Evolutionary conservation across 2,329 filamentous ascomycete species (phyloP), one percentile per base, ranked within the genome.

Genomic region (Xylaria arbuscula): DNA sequence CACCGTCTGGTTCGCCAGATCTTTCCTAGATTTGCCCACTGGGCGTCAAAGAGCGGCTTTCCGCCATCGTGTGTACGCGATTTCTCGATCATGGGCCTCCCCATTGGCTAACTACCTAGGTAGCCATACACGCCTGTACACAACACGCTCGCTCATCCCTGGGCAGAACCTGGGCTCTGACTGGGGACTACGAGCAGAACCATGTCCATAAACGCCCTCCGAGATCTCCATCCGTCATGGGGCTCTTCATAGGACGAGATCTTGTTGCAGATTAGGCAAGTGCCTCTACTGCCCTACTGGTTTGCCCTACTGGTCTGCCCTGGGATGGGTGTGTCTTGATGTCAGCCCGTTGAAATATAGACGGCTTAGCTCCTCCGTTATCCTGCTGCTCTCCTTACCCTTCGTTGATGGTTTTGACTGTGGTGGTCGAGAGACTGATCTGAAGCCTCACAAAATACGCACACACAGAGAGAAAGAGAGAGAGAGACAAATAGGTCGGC

Each of bases 261-360:
- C 13, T 57, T 13, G 50, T 53, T 60, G 59, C 66, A 58, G 45
- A 66, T 54, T 69, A 66, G 69, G 66, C 63, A 64, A 66, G 62
- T 70, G 53, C 13, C 54, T 48, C 40, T 66, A n/a, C 40, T 45
- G 17, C 8, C 17, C 40, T 28, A 28, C 28, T 28, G 28, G 28
- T 28, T 5, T 28, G 28, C 5, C 28, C 28, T 28, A 38, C 45
- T 47, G n/a, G 17, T 45, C 54, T 55, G 53, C 40, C 38, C 17
- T 55, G 32, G 36, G 47, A 13, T 17, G 28, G 38, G 19, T 24
- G 45, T 47, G 45, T 13, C 56, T 53, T 51, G 36, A 55, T 28
- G 38, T 40, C 17, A 34, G n/a, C 11, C 36, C 19, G 40, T 62
- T 53, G 59, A 66, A 67, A 73, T 73, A 73, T 73, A 73, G 70